These are phyloP conservation scores for Cercospora canescens DNA, from an alignment of 2,329 filamentous ascomycete genomes.

Conservation along the genomic window DNA sequence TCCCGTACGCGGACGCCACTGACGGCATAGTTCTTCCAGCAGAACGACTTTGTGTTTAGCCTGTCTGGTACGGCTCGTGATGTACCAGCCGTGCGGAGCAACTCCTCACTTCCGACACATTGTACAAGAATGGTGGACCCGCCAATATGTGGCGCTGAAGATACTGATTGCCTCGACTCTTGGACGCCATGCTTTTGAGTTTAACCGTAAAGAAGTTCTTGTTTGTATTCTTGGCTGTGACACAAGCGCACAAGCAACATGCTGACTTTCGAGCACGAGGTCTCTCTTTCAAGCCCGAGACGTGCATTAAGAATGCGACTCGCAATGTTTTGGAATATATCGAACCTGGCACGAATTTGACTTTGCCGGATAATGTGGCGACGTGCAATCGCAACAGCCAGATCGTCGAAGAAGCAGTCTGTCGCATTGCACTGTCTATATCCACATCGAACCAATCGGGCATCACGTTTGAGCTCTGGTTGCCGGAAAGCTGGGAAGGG, in stretches of 20 bases:
- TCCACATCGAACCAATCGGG: not conserved
- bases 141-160: not conserved
- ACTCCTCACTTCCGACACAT: not conserved
- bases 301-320: not conserved
- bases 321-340: not conserved
- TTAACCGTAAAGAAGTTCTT: too few species aligned
- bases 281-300: slow-evolving; percentile 27
- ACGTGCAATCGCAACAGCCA: not conserved
- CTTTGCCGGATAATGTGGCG: not conserved
- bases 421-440: not conserved
- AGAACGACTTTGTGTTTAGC: not conserved
- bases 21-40: not conserved
- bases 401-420: not conserved
- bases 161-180: too few species aligned
- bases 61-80: not conserved
- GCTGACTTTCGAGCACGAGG: slow-evolving; percentile 19
- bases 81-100: not conserved
- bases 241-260: not conserved
- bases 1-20: not conserved
- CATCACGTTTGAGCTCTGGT: not conserved
- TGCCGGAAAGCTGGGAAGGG: not conserved
- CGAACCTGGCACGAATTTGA: not conserved
- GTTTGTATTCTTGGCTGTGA: not conserved
- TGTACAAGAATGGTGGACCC: not conserved
- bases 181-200: too few species aligned